Conservation (phyloP, 2,329 filamentous ascomycete species). For the Podosphaera xanthii region DNA sequence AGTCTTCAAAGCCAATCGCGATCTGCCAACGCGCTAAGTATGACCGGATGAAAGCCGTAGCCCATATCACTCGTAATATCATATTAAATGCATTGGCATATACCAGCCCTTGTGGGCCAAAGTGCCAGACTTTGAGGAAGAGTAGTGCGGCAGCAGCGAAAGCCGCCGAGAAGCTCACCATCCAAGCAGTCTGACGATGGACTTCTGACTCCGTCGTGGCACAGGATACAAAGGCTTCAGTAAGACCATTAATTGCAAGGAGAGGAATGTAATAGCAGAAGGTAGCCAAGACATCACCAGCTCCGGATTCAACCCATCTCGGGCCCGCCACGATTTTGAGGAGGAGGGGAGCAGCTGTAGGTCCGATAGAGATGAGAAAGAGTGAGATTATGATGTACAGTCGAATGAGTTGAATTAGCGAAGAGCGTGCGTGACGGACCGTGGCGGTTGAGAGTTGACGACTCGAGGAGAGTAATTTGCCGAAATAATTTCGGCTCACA, state of each 20-base stretch:
- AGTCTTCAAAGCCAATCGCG: constrained; percentile 19
- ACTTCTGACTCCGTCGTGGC: constrained; percentile 58
- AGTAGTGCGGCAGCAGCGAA: constrained; percentile 57
- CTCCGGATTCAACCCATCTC: constrained; percentile 52
- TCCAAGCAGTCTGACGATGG: constrained; percentile 57
- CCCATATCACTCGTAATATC: constrained; percentile 66
- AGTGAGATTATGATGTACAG: constrained; percentile 55
- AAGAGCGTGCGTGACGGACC: constrained; percentile 22
- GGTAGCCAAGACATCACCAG: constrained; percentile 46
- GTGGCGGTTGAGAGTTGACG: constrained; percentile 11
- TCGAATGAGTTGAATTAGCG: constrained; percentile 41
- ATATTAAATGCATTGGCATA: constrained; percentile 81
- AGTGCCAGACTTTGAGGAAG: constrained; percentile 42
- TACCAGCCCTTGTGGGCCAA: constrained; percentile 64
- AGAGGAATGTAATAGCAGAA: constrained; percentile 92
- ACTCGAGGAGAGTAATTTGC: constrained; percentile 40
- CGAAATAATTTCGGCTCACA: constrained; percentile 74
- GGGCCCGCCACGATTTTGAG: constrained; percentile 55
- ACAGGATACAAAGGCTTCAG: constrained; percentile 79
- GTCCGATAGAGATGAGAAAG: constrained; percentile 46
- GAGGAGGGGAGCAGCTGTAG: constrained; percentile 48
- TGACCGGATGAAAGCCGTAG: constrained; percentile 41
- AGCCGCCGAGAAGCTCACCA: constrained; percentile 55
- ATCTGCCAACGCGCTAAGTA: constrained; percentile 32
- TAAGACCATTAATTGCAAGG: constrained; percentile 73